These are phyloP conservation scores for Musa beccarii DNA, from an alignment of 176 grass and related monocot genomes.

Conservation along the genomic window DNA sequence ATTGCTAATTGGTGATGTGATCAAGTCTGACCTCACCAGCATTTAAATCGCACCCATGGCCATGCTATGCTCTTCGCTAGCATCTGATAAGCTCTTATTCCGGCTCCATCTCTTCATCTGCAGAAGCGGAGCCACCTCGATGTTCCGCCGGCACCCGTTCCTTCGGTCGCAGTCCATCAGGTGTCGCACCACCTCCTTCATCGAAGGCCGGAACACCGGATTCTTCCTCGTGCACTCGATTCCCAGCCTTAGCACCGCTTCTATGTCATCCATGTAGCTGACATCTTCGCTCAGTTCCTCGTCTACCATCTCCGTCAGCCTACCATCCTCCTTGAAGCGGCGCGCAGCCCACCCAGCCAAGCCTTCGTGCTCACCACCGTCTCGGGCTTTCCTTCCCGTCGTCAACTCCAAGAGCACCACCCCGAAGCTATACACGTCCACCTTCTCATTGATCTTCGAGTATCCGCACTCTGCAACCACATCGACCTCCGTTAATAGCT, in stretches of 20 bases:
- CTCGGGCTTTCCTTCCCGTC: constrained; percentile 23
- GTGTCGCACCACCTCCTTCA: constrained; percentile 40
- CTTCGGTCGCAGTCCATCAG: constrained; percentile 17
- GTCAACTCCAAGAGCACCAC: constrained; percentile 53
- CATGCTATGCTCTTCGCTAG: constrained; percentile 14
- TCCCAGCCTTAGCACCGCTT: constrained; percentile 32
- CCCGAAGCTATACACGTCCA: constrained; percentile 56
- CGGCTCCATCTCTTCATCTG: constrained; percentile 14
- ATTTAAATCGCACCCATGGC: constrained; percentile 9
- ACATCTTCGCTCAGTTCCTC: constrained; percentile 21
- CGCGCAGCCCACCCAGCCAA: constrained; percentile 31
- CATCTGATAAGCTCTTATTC: constrained; percentile 7
- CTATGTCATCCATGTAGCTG: constrained; percentile 24
- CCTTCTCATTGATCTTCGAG: constrained; percentile 45
- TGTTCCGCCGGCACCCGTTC: background rate
- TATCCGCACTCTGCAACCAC: constrained; percentile 30
- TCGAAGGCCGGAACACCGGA: constrained; percentile 28
- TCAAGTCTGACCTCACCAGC: too few relatives aligned
- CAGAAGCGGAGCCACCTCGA: constrained; percentile 8
- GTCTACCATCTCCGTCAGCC: constrained; percentile 19
- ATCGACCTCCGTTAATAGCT: background rate
- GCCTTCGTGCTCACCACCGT: constrained; percentile 34
- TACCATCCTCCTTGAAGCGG: background rate
- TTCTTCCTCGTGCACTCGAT: constrained; percentile 30
- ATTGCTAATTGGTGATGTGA: too few relatives aligned